A percentile compares a stretch with the other conserved stretches of the same genome.
Conservation (phyloP, 345 rosid genomes). For the Gossypium sturtianum region DNA sequence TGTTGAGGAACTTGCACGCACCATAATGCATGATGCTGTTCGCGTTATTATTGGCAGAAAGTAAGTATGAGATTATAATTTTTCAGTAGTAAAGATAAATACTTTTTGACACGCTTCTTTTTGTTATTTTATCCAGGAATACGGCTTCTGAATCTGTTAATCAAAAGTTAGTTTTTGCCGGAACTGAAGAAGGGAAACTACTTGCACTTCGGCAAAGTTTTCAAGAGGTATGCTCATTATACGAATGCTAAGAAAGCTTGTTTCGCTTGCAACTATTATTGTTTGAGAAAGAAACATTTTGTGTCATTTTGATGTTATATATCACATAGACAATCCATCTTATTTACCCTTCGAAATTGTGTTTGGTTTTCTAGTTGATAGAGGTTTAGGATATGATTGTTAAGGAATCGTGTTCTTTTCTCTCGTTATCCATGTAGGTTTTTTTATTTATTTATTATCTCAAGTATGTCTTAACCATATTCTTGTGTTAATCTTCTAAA, state of each 20-base stretch:
- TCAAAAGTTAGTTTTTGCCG: conserved; percentile 84
- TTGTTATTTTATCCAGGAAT: conserved; percentile 49
- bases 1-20: conserved; percentile 92
- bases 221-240: conserved; percentile 54
- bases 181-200: conserved; percentile 92
- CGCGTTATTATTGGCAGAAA: conserved; percentile 87
- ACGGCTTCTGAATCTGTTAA: conserved; percentile 76
- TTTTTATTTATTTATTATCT: neutral
- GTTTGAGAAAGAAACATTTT: neutral
- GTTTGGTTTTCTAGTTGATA: neutral
- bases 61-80: conserved; percentile 37
- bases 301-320: neutral
- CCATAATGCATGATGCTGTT: conserved; percentile 94
- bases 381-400: neutral
- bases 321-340: neutral
- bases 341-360: neutral
- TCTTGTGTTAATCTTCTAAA: conserved; percentile 11
- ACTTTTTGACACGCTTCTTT: conserved; percentile 2
- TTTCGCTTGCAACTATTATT: neutral
- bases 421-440: neutral
- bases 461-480: conserved; percentile 18
- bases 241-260: conserved; percentile 2
- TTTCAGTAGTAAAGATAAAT: neutral
- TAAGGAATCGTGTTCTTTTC: neutral
- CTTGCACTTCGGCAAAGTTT: conserved; percentile 92